Evolutionary conservation across 108 stramenopile genomes (phyloP).

Genomic region (Nitzschia palea): DNA sequence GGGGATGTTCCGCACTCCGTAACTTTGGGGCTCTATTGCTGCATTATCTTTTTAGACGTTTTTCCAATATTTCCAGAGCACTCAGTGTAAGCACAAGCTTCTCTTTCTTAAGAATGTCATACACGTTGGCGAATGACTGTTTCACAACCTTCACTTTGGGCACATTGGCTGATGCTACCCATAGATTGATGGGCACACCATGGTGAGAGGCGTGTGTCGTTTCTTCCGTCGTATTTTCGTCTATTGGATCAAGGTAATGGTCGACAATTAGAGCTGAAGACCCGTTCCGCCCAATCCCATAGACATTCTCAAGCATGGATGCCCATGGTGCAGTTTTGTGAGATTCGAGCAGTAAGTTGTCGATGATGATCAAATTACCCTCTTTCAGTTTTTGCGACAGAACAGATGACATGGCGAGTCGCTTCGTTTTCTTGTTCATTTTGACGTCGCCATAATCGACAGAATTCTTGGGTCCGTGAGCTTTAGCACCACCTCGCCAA

Average conservation of each 20-base stretch:
- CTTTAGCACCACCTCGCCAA: slow-evolving; percentile 94
- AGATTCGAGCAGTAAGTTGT: slow-evolving; percentile 52
- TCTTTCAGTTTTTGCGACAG: slow-evolving; percentile 81
- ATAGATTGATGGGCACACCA: slow-evolving; percentile 72
- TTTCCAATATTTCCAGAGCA: slow-evolving; percentile 65
- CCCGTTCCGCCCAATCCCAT: slow-evolving; percentile 47
- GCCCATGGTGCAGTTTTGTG: slow-evolving; percentile 74
- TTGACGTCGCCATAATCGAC: slow-evolving; percentile 82
- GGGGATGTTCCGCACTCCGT: no score
- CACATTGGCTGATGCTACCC: slow-evolving; percentile 68
- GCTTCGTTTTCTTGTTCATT: slow-evolving; percentile 84
- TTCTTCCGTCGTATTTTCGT: slow-evolving; percentile 20
- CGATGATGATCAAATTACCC: slow-evolving; percentile 73
- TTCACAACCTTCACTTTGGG: slow-evolving; percentile 62
- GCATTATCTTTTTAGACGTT: slow-evolving; percentile 41
- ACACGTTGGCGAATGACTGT: slow-evolving; percentile 64
- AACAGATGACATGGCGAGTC: slow-evolving; percentile 69
- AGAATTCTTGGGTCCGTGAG: slow-evolving; percentile 86
- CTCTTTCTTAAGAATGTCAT: slow-evolving; percentile 76
- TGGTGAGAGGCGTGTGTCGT: slow-evolving; percentile 36
- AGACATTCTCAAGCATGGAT: slow-evolving; percentile 36
- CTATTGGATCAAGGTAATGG: slow-evolving; percentile 41
- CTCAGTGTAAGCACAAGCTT: slow-evolving; percentile 68
- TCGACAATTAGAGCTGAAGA: slow-evolving; percentile 71
- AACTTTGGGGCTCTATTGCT: no score